phyloP scores from a whole-genome alignment of 2,329 filamentous ascomycete genomes.

The Colletotrichum sp. region DNA sequence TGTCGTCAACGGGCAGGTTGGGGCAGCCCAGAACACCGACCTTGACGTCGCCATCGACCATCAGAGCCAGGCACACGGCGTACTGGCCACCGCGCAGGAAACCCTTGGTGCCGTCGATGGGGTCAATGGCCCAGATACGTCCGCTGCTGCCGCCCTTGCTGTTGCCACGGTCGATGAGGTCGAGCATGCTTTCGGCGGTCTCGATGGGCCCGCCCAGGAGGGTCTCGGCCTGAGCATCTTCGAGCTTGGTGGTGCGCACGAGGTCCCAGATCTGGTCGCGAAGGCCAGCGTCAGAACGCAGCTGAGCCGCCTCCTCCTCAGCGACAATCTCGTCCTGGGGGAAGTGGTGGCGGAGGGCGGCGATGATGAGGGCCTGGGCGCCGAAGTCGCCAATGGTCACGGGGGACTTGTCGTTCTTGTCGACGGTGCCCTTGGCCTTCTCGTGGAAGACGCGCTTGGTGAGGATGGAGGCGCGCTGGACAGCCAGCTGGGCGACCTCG shows the following conservation, averaged over 20 bases:
- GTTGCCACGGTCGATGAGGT: conserved; percentile 70
- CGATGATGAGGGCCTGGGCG: conserved; percentile 94
- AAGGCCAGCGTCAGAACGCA: conserved; percentile 74
- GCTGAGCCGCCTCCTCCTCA: conserved; percentile 87
- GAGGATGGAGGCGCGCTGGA: conserved; percentile 73
- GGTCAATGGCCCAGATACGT: conserved; percentile 95
- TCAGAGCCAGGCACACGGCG: conserved; percentile 88
- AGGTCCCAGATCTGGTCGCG: conserved; percentile 79
- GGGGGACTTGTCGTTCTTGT: conserved; percentile 94
- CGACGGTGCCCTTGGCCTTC: conserved; percentile 91
- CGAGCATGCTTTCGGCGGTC: conserved; percentile 70
- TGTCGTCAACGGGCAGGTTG: conserved; percentile 89
- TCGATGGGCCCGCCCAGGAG: conserved; percentile 73
- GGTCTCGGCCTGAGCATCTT: conserved; percentile 68
- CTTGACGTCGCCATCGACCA: conserved; percentile 92
- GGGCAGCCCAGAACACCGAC: conserved; percentile 95
- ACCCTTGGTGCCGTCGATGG: conserved; percentile 97
- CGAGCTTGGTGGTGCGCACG: conserved; percentile 74
- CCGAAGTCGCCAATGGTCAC: conserved; percentile 99
- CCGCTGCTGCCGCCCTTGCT: conserved; percentile 75
- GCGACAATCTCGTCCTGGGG: conserved; percentile 90
- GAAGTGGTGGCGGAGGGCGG: conserved; percentile 87
- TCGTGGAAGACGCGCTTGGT: conserved; percentile 68
- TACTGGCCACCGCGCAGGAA: conserved; percentile 97
- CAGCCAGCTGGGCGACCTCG: conserved; percentile 83